Conservation (phyloP, 2,329 filamentous ascomycete species). For the Nannizzia gypsea region DNA sequence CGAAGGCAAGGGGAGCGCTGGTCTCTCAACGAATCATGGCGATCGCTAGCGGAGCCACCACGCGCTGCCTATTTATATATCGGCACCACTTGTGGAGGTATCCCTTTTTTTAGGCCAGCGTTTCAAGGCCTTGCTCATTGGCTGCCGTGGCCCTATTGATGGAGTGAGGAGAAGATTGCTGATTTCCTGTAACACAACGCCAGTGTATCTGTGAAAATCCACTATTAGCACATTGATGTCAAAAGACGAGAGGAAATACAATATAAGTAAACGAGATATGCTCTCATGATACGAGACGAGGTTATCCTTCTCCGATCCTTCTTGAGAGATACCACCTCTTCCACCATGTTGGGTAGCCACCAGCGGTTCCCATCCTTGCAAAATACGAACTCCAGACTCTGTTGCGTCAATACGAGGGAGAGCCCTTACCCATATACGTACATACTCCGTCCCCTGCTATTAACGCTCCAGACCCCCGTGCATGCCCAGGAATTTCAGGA, state of each 20-base stretch:
- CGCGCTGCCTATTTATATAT: conserved; percentile 1
- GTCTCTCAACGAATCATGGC: background rate
- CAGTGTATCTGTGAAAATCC: background rate
- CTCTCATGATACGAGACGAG: background rate
- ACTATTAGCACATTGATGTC: background rate
- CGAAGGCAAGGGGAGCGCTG: background rate
- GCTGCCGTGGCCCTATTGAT: background rate
- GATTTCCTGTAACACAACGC: background rate
- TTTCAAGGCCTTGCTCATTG: background rate
- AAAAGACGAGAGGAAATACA: background rate
- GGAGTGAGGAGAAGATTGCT: background rate
- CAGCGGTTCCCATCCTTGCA: background rate
- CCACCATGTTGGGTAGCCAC: background rate
- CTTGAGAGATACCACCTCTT: background rate
- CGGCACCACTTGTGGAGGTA: background rate
- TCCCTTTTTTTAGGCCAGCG: background rate
- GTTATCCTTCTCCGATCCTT: background rate
- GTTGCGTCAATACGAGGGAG: conserved; percentile 1
- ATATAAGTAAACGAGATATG: background rate
- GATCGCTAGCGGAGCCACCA: conserved; percentile 1
- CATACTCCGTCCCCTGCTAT: conserved; percentile 1
- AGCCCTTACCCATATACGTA: background rate
- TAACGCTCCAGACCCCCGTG: conserved; percentile 2
- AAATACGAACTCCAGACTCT: conserved; percentile 2
- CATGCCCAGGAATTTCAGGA: background rate